Evolutionary conservation across 768 basidiomycete species (phyloP).

Genomic region (Rubroboletus pulcherrimus): DNA sequence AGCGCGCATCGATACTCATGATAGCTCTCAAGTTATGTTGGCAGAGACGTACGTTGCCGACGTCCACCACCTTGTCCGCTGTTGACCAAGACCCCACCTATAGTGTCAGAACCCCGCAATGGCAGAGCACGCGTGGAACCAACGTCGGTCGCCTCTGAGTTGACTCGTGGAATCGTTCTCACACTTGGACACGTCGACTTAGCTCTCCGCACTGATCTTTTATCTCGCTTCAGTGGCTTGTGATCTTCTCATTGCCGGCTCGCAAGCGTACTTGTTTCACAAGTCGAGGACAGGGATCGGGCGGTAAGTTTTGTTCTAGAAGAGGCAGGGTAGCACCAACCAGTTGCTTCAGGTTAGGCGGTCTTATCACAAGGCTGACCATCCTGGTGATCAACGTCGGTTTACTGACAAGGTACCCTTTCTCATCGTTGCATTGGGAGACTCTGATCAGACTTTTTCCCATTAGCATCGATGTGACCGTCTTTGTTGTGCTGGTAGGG

Average conservation of each 20-base stretch:
- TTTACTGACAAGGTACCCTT: slow-evolving; percentile 32
- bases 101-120: slow-evolving; percentile 30
- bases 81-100: not conserved
- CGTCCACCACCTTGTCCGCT: not conserved
- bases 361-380: slow-evolving; percentile 32
- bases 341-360: slow-evolving; percentile 23
- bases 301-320: slow-evolving; percentile 16
- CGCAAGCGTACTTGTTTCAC: slow-evolving; percentile 33
- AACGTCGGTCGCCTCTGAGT: slow-evolving; percentile 21
- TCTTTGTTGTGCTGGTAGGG: slow-evolving; percentile 26
- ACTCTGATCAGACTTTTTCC: not conserved
- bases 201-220: slow-evolving; percentile 32
- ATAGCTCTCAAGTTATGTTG: slow-evolving; percentile 25
- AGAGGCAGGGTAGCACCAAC: not conserved
- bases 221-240: slow-evolving; percentile 33
- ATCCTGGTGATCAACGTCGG: slow-evolving; percentile 35
- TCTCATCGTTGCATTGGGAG: not conserved
- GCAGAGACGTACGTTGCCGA: slow-evolving; percentile 26
- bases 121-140: slow-evolving; percentile 31
- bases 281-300: slow-evolving; percentile 29
- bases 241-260: slow-evolving; percentile 32
- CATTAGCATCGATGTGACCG: slow-evolving; percentile 28
- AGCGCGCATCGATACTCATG: not conserved
- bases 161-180: not conserved
- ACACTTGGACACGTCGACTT: not conserved